Base-by-base conservation (phyloP, 768 basidiomycete species). In the Fomitopsis pulvina region DNA sequence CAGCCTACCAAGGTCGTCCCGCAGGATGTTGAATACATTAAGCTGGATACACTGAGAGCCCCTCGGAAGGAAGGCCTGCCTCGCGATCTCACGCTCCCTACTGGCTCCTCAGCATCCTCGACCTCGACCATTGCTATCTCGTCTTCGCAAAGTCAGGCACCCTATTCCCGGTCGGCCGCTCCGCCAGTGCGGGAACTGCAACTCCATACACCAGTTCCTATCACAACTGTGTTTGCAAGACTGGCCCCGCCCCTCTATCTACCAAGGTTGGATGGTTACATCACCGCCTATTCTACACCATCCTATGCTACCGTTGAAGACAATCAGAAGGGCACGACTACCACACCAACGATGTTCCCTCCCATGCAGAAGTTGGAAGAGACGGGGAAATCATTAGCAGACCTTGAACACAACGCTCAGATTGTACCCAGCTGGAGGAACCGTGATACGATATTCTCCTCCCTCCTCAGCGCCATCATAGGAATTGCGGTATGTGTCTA, bases 361-460 rank as follows among this genome's bases (percentile, higher is more conserved):
- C 85, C 85, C 4, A 70, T 87, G 73, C 76, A 83, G 38, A 68
- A 66, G 24, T 66, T 87, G 29, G 70, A 67, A 4, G 70, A 70
- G 24, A 63, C 73, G 1, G 75, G 74, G 8, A 70, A 64, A 52
- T 73, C 75, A 3, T 60, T 87, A 11, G 79, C 79, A 20, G 81
- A 84, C 53, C 60, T 87, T 48, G 81, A 85, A 62, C 64, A 66
- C 41, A 87, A 86, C 54, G 62, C 70, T 6, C 67, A 57, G 21
- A 57, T 72, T 32, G 59, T 71, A 11, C 78, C 79, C 10, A 61
- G 62, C 22, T 86, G 81, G 79, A 70, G 74, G 52, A 77, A 83
- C 58, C 68, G 80, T 30, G 74, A 70, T 32, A 71, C 69, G 5
- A 67, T 86, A 5, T 67, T 86, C 27, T 72, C 74, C 22, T 58